Percentiles rank a stretch among this genome's conserved stretches.
Conservation (phyloP, 441 rosid species). For the Brassica balearica region DNA sequence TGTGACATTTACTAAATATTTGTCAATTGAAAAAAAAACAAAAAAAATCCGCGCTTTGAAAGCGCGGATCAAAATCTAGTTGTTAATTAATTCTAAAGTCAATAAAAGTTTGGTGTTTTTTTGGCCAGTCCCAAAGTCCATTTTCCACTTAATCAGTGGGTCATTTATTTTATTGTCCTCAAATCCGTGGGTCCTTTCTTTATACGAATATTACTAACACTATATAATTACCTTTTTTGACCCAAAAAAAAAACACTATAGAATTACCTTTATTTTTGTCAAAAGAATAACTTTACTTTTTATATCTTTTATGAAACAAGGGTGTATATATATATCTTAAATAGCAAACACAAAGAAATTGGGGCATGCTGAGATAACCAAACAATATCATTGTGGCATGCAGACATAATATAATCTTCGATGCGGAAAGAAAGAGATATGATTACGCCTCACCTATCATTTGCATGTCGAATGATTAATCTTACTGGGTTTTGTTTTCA, state of each 20-base stretch:
- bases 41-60: too few relatives aligned
- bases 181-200: not conserved
- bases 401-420: conserved; percentile 4
- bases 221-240: too few relatives aligned
- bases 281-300: too few relatives aligned
- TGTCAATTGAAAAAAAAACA: too few relatives aligned
- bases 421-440: conserved; percentile 17
- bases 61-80: too few relatives aligned
- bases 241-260: too few relatives aligned
- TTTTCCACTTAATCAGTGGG: not conserved
- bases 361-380: not conserved
- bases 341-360: not conserved
- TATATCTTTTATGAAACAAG: too few relatives aligned
- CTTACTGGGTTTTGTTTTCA: conserved; percentile 9
- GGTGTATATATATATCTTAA: not conserved
- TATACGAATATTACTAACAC: not conserved
- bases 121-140: too few relatives aligned
- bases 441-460: conserved; percentile 30
- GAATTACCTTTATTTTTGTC: too few relatives aligned
- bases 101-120: too few relatives aligned
- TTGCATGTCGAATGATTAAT: conserved; percentile 15
- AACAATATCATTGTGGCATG: conserved; percentile 19
- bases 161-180: not conserved
- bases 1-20: too few relatives aligned
- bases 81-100: too few relatives aligned